Conservation (phyloP, 148 eudicot species). For the Oxyria digyna region DNA sequence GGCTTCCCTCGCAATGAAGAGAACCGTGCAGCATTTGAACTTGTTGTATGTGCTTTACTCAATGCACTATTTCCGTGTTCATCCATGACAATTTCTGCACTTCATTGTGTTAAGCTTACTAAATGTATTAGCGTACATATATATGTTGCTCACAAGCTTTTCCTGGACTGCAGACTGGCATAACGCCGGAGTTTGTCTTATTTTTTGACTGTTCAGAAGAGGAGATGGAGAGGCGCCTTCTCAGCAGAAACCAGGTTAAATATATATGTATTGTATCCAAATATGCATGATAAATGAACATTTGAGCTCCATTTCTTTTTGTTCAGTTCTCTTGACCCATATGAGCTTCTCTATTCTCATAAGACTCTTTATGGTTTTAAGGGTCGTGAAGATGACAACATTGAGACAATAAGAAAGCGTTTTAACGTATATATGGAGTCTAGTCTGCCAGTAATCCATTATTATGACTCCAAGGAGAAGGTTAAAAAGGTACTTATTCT, state of each 20-base stretch:
- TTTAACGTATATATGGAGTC: slow-evolving; percentile 30
- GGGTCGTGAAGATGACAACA: slow-evolving; percentile 37
- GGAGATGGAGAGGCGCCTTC: slow-evolving; percentile 78
- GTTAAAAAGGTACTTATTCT: slow-evolving; percentile 21
- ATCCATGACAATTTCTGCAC: neutral
- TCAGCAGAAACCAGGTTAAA: slow-evolving; percentile 19
- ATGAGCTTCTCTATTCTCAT: neutral
- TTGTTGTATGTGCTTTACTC: neutral
- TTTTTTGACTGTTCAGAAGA: slow-evolving; percentile 73
- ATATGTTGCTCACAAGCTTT: neutral
- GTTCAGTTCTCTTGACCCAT: neutral
- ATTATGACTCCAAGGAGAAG: slow-evolving; percentile 25
- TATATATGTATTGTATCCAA: neutral
- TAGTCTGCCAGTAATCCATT: slow-evolving; percentile 24
- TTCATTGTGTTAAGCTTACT: neutral
- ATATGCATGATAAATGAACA: neutral
- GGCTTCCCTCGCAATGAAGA: slow-evolving; percentile 13
- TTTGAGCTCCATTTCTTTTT: neutral
- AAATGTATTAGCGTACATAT: neutral
- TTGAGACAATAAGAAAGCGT: slow-evolving; percentile 31
- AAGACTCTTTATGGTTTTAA: slow-evolving; percentile 7
- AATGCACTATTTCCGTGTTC: neutral
- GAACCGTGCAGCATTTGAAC: slow-evolving; percentile 11
- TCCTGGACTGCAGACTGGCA: slow-evolving; percentile 50
- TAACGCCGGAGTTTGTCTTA: slow-evolving; percentile 55